These are phyloP conservation scores for Euphorbia peplus DNA, from an alignment of 345 rosid genomes.

Conservation along the genomic window DNA sequence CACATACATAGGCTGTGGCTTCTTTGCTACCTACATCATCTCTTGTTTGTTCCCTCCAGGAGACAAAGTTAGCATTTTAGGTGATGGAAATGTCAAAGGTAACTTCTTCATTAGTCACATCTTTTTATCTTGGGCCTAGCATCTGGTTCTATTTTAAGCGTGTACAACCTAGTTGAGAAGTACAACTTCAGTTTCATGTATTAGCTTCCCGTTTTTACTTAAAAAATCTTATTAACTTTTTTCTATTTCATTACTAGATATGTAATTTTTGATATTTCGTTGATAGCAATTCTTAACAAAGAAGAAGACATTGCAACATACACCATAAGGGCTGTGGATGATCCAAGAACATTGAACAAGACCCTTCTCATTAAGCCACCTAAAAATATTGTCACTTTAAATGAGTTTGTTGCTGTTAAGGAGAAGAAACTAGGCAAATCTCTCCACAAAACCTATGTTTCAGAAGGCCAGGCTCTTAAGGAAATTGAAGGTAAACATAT, in stretches of 20 bases:
- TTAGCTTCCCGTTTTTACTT: too few relatives aligned
- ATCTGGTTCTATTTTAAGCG: too few relatives aligned
- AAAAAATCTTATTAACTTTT: too few relatives aligned
- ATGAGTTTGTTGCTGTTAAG: conserved; percentile 31
- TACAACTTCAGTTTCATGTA: too few relatives aligned
- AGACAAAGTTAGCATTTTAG: conserved; percentile 20
- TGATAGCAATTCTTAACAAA: conserved; percentile 18
- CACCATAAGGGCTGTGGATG: conserved; percentile 37
- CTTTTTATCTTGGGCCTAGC: too few relatives aligned
- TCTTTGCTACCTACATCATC: conserved; percentile 16
- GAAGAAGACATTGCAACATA: conserved; percentile 25
- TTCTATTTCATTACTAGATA: too few relatives aligned
- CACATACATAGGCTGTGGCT: conserved; percentile 22
- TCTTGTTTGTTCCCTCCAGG: conserved; percentile 18
- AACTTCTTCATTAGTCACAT: too few relatives aligned
- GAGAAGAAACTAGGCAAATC: conserved; percentile 37
- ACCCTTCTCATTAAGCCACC: conserved; percentile 27
- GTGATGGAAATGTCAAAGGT: conserved; percentile 32
- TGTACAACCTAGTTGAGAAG: too few relatives aligned
- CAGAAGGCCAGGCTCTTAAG: conserved; percentile 29
- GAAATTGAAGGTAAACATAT: conserved; percentile 34
- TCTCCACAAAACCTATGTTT: conserved; percentile 26
- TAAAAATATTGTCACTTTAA: conserved; percentile 22
- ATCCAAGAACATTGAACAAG: conserved; percentile 37
- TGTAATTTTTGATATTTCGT: too few relatives aligned